These are phyloP conservation scores for Nemophila menziesii DNA, from an alignment of 257 asterid species.

Conservation along the genomic window DNA sequence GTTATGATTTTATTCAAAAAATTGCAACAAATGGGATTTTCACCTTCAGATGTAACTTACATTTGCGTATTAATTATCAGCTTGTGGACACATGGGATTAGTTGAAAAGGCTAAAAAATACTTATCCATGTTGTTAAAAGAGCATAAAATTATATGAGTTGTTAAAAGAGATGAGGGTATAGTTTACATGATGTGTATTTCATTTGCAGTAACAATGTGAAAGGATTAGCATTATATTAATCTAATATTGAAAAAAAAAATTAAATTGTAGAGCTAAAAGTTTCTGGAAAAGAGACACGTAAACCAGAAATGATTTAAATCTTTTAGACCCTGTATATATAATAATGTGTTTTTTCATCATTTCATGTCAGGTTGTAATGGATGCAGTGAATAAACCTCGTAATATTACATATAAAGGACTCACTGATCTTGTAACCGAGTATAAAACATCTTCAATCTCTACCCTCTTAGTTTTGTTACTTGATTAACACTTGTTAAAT, in stretches of 20 bases:
- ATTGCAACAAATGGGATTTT: slow-evolving; percentile 42
- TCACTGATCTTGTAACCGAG: slow-evolving; percentile 91
- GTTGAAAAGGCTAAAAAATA: slow-evolving; percentile 56
- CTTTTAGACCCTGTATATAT: slow-evolving; percentile 5
- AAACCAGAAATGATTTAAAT: too few relatives aligned
- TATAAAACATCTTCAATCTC: slow-evolving; percentile 25
- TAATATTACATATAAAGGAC: slow-evolving; percentile 71
- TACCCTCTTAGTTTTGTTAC: slow-evolving; percentile 7
- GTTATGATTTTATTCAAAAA: too few relatives aligned
- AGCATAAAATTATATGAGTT: too few relatives aligned
- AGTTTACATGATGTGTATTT: too few relatives aligned
- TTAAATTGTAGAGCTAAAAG: too few relatives aligned
- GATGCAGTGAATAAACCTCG: slow-evolving; percentile 93
- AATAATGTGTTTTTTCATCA: background rate
- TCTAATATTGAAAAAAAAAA: too few relatives aligned
- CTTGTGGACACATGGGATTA: slow-evolving; percentile 80
- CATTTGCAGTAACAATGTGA: too few relatives aligned
- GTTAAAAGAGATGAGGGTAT: too few relatives aligned
- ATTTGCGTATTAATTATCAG: slow-evolving; percentile 58
- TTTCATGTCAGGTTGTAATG: slow-evolving; percentile 61
- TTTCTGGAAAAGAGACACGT: too few relatives aligned
- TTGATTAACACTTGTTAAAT: slow-evolving; percentile 15
- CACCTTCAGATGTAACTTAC: slow-evolving; percentile 55
- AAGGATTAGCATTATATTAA: too few relatives aligned
- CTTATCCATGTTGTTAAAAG: slow-evolving; percentile 51